Conservation (phyloP, 495 filamentous ascomycete genomes). For the Talaromyces proteolyticus region DNA sequence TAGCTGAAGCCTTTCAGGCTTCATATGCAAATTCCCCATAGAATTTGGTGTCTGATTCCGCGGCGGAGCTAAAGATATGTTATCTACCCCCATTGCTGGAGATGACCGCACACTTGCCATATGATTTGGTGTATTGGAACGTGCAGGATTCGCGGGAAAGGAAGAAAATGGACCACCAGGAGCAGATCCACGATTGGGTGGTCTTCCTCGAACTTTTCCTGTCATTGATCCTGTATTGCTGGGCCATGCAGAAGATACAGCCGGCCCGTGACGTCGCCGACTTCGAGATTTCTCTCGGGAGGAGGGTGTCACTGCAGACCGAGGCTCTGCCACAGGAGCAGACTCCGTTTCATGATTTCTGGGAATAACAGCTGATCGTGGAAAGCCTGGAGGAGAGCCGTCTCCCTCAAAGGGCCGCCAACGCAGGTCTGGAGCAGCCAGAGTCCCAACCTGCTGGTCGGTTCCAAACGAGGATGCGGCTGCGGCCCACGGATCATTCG, state of each 20-base stretch:
- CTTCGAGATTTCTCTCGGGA: constrained; percentile 46
- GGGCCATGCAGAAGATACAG: constrained; percentile 93
- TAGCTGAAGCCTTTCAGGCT: constrained; percentile 57
- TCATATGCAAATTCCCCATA: constrained; percentile 12
- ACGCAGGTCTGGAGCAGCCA: constrained; percentile 33
- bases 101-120: constrained; percentile 21
- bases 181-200: constrained; percentile 71
- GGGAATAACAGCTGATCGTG: constrained; percentile 77
- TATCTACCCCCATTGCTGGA: constrained; percentile 18
- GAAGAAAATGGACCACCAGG: constrained; percentile 80
- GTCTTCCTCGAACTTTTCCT: constrained; percentile 77
- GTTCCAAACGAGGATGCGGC: constrained; percentile 30
- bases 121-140: constrained; percentile 23
- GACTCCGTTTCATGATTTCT: constrained; percentile 43
- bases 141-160: constrained; percentile 67
- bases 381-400: constrained; percentile 62
- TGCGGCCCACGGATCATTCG: constrained; percentile 50
- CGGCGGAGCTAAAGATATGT: constrained; percentile 15
- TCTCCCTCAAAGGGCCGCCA: constrained; percentile 43
- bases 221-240: constrained; percentile 56
- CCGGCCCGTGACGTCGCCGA: constrained; percentile 79
- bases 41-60: constrained; percentile 23
- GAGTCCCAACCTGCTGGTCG: constrained; percentile 13
- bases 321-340: constrained; percentile 52
- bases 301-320: constrained; percentile 62